A percentile compares a stretch with the other conserved stretches of the same genome.
Conservation (phyloP, 768 basidiomycete species). For the Tylopilus intermedius region DNA sequence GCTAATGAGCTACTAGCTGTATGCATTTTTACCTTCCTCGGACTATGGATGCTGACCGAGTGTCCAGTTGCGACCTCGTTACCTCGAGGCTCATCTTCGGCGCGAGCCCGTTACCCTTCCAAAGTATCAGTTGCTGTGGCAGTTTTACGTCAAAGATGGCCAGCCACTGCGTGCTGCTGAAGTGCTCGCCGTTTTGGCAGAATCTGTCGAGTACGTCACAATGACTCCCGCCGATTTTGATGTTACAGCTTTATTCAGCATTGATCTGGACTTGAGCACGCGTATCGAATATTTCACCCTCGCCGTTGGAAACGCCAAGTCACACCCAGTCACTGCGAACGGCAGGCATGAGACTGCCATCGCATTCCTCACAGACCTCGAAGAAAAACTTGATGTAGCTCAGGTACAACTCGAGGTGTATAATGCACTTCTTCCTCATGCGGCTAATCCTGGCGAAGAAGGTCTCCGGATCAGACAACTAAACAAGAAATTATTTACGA, state of each 20-base stretch:
- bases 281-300: constrained; percentile 90
- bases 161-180: constrained; percentile 85
- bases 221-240: background rate
- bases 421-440: constrained; percentile 56
- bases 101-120: constrained; percentile 75
- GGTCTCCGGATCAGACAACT: constrained; percentile 59
- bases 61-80: constrained; percentile 73
- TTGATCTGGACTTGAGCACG: constrained; percentile 61
- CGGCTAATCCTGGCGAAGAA: constrained; percentile 56
- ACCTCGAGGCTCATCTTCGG: constrained; percentile 82
- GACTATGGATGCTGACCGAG: constrained; percentile 8
- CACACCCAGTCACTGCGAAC: constrained; percentile 75
- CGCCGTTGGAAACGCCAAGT: constrained; percentile 94
- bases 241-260: constrained; percentile 36
- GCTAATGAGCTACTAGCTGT: constrained; percentile 92
- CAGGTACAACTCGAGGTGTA: constrained; percentile 95
- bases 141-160: constrained; percentile 91
- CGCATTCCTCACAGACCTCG: constrained; percentile 88
- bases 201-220: constrained; percentile 66
- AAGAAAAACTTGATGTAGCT: constrained; percentile 95
- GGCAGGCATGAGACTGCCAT: constrained; percentile 87
- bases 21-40: constrained; percentile 18
- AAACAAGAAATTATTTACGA: constrained; percentile 60
- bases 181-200: constrained; percentile 76
- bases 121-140: constrained; percentile 90